phyloP scores from a whole-genome alignment of 2,329 filamentous ascomycete genomes.

The Ophiostoma triangulosporum region DNA sequence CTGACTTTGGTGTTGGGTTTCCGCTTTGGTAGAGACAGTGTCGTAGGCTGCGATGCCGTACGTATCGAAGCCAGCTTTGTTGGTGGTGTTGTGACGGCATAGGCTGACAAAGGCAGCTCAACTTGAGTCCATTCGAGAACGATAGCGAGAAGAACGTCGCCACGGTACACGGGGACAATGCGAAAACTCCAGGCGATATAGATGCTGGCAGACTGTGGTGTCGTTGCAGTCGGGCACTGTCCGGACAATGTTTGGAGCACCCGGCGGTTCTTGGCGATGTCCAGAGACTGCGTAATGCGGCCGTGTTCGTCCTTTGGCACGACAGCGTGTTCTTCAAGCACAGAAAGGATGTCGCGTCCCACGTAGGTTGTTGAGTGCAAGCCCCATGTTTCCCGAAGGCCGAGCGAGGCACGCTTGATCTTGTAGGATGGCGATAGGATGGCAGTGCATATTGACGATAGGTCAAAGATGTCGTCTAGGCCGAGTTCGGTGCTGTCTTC shows the following conservation, averaged over 20 bases:
- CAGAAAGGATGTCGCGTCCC: background rate
- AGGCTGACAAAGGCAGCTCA: background rate
- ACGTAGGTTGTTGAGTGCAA: background rate
- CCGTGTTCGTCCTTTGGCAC: background rate
- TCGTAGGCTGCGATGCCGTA: background rate
- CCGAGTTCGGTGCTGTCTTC: conserved; percentile 5
- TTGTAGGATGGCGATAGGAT: conserved; percentile 20
- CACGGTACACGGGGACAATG: background rate
- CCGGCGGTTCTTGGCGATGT: background rate
- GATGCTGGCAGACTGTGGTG: too few relatives aligned
- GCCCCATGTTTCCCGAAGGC: conserved; percentile 14
- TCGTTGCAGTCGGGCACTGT: background rate
- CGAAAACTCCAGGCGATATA: background rate
- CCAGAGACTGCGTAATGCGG: background rate
- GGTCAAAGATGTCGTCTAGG: conserved; percentile 18
- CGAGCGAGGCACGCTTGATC: conserved; percentile 19
- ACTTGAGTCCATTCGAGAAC: background rate
- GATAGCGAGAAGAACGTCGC: background rate
- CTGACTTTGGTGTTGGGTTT: background rate
- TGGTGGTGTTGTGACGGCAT: background rate
- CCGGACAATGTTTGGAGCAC: background rate
- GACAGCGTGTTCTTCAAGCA: background rate
- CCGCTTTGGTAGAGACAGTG: background rate
- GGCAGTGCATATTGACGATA: conserved; percentile 20
- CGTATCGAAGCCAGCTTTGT: background rate